Base-by-base conservation (phyloP, 768 basidiomycete genomes). In the Leccinum rimulosum region DNA sequence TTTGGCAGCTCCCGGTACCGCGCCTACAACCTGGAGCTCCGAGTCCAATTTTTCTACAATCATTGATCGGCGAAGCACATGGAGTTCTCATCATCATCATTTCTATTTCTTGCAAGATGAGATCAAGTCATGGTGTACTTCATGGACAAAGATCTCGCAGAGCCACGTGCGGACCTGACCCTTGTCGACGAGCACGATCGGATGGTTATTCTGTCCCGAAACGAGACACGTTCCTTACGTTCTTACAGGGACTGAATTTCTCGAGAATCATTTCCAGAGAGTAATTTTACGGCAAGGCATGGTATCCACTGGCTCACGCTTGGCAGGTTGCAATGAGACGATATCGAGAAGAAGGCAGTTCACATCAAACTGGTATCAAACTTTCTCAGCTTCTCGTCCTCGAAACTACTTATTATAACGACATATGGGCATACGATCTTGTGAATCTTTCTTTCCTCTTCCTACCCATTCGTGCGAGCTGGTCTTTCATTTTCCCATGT, bases 401-500 rank as follows among this genome's bases (percentile, higher is more conserved):
- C n/a, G 4, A 1, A 45, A 33, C 6, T 40, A 35, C 48, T 58
- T 63, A 66, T 59, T 59, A 36, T 5, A 40, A 50, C 27, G n/a
- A 50, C 22, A 25, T 14, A 22, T 11, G 17, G 12, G 19, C 19
- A 22, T 45, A 12, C 43, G 51, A 50, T 55, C 11, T 56, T 27
- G 27, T 22, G 50, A 48, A 10, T 28, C 28, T 19, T 43, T 35
- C 33, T 14, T 17, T 33, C n/a, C 22, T 8, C 48, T 10, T 12
- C 7, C 11, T 38, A 8, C 36, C 52, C 28, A 49, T 31, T 47
- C 35, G 7, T 27, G n/a, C 22, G 52, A 35, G 47, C 25, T 57
- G 28, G 17, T 45, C 17, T 30, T 38, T 12, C 12, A 17, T 54
- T 50, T 58, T 17, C 17, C 22, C 52, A 64, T 64, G 67, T 22